phyloP scores from a whole-genome alignment of 2,329 filamentous ascomycete species.

The Fusarium sp. region DNA sequence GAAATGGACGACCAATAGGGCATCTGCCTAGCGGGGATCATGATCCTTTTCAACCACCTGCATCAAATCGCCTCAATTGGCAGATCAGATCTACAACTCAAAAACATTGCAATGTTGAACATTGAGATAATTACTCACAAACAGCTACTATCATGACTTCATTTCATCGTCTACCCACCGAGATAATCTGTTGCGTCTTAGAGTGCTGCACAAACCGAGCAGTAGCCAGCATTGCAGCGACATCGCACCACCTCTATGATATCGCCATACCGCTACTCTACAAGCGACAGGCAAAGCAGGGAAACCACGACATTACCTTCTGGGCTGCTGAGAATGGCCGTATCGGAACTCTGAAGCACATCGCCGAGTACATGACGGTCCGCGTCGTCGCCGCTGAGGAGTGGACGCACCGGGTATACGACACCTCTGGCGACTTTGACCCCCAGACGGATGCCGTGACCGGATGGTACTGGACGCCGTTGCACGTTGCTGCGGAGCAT shows the following conservation, averaged over 20 bases:
- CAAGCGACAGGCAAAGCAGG: slow-evolving; percentile 11
- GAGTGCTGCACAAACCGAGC: not conserved
- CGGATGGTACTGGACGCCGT: not conserved
- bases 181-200: not conserved
- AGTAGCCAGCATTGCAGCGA: not conserved
- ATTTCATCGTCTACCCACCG: not conserved
- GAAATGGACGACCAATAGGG: not conserved
- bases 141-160: not conserved
- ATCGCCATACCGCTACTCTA: slow-evolving; percentile 21
- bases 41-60: not conserved
- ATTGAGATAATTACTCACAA: not conserved
- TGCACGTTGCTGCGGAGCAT: not conserved
- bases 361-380: not conserved
- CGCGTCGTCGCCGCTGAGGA: not conserved
- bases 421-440: not conserved
- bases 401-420: not conserved
- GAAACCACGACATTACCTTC: slow-evolving; percentile 17
- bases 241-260: not conserved
- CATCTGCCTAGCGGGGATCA: not conserved
- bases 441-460: not conserved
- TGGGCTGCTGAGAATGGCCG: slow-evolving; percentile 15
- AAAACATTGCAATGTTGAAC: not conserved
- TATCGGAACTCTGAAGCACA: not conserved
- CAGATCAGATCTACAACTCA: not conserved
- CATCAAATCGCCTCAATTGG: not conserved